phyloP scores from a whole-genome alignment of 2,329 filamentous ascomycete species.

The Sclerotiophoma versabilis region DNA sequence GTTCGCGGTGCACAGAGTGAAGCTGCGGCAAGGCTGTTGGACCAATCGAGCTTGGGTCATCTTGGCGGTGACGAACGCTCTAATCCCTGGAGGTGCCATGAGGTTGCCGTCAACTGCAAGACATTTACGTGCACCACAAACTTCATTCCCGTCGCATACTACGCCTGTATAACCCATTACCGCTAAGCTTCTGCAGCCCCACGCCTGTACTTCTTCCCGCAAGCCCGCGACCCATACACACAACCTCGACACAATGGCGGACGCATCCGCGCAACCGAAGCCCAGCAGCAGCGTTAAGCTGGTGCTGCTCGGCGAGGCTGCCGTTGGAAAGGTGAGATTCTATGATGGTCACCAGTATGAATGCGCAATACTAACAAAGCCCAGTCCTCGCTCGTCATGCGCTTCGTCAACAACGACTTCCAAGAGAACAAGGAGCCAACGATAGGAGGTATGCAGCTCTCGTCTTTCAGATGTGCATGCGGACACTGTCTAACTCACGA shows the following conservation, averaged over 20 bases:
- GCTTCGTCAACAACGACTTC: constrained; percentile 99
- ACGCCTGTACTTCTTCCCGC: not conserved
- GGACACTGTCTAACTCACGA: not conserved
- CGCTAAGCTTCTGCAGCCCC: not conserved
- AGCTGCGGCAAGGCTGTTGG: not conserved
- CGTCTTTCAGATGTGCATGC: not conserved
- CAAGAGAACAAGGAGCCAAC: constrained; percentile 99
- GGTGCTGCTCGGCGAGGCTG: constrained; percentile 94
- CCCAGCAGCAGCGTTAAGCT: constrained; percentile 99
- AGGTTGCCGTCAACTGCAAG: constrained; percentile 10
- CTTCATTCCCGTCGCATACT: not conserved
- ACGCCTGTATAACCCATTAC: not conserved
- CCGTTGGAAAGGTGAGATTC: constrained; percentile 87
- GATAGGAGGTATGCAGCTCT: constrained; percentile 78
- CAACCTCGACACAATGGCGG: constrained; percentile 65
- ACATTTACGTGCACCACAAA: constrained; percentile 7
- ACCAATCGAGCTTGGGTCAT: constrained; percentile 1
- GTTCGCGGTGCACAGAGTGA: not conserved
- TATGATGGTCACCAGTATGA: not conserved
- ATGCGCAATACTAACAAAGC: not conserved
- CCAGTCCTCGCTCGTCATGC: constrained; percentile 93
- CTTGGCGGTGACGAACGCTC: constrained; percentile 14
- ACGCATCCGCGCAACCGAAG: constrained; percentile 75
- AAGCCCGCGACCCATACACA: constrained; percentile 1
- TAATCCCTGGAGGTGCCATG: not conserved